These are phyloP conservation scores for Coccomyxa sp. DNA, from an alignment of 139 green algal species.

Conservation along the genomic window DNA sequence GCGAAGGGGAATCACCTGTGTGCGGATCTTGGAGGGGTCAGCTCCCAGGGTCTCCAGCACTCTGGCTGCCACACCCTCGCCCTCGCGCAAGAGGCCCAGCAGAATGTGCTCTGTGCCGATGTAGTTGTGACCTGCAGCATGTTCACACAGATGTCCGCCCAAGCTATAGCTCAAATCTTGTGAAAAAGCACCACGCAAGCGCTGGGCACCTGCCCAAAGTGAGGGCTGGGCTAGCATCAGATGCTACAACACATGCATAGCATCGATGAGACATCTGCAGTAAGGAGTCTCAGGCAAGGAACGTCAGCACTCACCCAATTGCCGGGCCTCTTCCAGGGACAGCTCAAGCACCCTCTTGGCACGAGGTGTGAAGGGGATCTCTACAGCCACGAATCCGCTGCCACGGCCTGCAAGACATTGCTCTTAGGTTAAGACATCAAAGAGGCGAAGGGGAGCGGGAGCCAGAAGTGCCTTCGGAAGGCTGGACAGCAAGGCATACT, in stretches of 20 bases:
- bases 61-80: conserved; percentile 94
- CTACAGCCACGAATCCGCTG: conserved; percentile 96
- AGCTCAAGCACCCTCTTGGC: conserved; percentile 99
- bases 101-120: conserved; percentile 99
- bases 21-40: conserved; percentile 95
- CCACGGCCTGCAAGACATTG: conserved; percentile 68
- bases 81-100: conserved; percentile 94
- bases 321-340: conserved; percentile 94
- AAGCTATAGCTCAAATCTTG: too few relatives aligned
- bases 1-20: too few relatives aligned
- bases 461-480: too few relatives aligned
- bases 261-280: too few relatives aligned
- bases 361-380: conserved; percentile 98
- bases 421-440: too few relatives aligned
- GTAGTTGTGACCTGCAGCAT: conserved; percentile 95
- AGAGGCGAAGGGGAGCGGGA: too few relatives aligned
- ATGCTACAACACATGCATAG: too few relatives aligned
- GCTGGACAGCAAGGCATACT: background rate
- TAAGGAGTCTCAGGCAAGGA: background rate
- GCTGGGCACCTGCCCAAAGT: too few relatives aligned
- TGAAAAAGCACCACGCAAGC: too few relatives aligned
- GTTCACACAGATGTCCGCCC: background rate
- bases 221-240: too few relatives aligned
- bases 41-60: conserved; percentile 96
- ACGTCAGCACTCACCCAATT: conserved; percentile 70